phyloP scores from a whole-genome alignment of 345 rosid species.

The Brassica cretica region DNA sequence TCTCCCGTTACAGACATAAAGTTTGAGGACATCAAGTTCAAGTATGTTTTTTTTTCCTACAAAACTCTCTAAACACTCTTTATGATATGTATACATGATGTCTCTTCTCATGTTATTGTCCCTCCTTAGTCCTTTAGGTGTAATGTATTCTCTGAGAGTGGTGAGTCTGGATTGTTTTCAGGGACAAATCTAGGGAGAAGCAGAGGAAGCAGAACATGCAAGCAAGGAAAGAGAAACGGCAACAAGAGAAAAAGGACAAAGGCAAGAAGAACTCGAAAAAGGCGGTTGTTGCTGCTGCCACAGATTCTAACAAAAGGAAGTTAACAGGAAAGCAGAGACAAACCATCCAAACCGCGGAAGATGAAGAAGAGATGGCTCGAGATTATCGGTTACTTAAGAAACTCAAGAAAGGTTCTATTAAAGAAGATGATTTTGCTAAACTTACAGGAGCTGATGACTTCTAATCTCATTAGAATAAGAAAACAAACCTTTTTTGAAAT shows the following conservation, averaged over 20 bases:
- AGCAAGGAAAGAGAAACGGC: conserved; percentile 55
- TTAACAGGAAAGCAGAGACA: conserved; percentile 85
- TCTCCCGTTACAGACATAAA: conserved; percentile 60
- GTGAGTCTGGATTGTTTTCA: conserved; percentile 27
- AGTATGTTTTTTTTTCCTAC: conserved; percentile 40
- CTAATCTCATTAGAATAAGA: conserved; percentile 37
- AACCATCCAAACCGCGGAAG: conserved; percentile 70
- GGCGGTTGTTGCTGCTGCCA: conserved; percentile 9
- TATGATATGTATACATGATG: not conserved
- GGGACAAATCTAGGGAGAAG: conserved; percentile 88
- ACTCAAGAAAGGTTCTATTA: conserved; percentile 65
- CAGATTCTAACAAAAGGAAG: conserved; percentile 44
- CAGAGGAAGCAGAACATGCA: conserved; percentile 71
- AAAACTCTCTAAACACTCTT: not conserved
- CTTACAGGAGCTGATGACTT: conserved; percentile 70
- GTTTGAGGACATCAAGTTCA: conserved; percentile 69
- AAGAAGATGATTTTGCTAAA: conserved; percentile 68
- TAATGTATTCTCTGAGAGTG: conserved; percentile 13
- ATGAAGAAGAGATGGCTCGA: conserved; percentile 67
- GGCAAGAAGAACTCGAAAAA: conserved; percentile 41
- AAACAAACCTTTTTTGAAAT: not conserved
- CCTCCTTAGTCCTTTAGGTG: not conserved
- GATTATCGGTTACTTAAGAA: conserved; percentile 67
- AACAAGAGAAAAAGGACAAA: conserved; percentile 51
- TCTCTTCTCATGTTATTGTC: not conserved